Conservation (phyloP, 192 early-diverging fungal species). For the Physocladia obscura region DNA sequence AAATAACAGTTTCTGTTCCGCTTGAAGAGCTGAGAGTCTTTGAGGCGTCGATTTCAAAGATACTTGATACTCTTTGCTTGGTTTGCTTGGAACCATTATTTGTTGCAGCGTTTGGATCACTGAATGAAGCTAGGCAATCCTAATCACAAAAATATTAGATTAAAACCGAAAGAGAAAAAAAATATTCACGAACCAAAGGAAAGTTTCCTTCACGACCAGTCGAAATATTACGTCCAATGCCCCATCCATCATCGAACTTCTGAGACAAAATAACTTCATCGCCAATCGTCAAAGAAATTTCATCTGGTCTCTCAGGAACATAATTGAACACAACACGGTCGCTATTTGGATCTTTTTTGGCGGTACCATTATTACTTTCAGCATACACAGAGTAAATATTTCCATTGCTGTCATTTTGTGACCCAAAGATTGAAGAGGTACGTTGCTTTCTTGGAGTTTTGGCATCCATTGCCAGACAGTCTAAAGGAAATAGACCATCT, state of each 20-base stretch:
- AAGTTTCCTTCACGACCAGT: slow-evolving; percentile 12
- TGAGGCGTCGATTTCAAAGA: background rate
- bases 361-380: background rate
- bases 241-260: slow-evolving; percentile 5
- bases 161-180: background rate
- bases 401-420: background rate
- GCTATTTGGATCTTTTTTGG: background rate
- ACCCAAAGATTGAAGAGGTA: slow-evolving; percentile 9
- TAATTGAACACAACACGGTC: slow-evolving; percentile 10
- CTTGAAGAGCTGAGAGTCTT: background rate
- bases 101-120: background rate
- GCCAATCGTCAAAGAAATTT: background rate
- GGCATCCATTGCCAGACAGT: background rate
- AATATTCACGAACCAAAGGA: background rate
- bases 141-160: background rate
- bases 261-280: background rate
- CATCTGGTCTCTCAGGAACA: slow-evolving; percentile 1
- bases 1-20: background rate
- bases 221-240: background rate
- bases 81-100: background rate
- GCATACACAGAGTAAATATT: background rate
- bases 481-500: slow-evolving; percentile 11
- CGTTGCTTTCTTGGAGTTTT: slow-evolving; percentile 12
- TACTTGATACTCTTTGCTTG: background rate
- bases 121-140: background rate